A percentile compares a stretch with the other conserved stretches of the same genome.
phyloP scores from a whole-genome alignment of 768 basidiomycete genomes.

The Lactifluus pinguis region DNA sequence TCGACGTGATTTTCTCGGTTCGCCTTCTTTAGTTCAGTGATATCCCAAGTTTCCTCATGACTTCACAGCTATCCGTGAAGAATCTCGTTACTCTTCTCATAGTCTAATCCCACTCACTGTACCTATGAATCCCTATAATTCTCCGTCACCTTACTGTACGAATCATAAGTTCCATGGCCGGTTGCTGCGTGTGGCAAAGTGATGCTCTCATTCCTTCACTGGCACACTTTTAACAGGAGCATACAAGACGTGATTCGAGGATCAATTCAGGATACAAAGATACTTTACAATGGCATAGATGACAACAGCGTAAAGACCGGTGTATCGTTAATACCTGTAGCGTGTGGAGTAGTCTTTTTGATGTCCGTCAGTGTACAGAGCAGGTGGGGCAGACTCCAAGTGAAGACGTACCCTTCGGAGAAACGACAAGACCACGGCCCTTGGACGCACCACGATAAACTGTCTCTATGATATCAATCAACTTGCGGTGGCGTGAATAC shows the following conservation, averaged over 20 bases:
- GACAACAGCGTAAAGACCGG: not conserved
- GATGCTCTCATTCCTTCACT: not conserved
- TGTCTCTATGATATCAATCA: constrained; percentile 97
- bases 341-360: constrained; percentile 69
- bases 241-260: not conserved
- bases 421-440: constrained; percentile 94
- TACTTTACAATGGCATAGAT: not conserved
- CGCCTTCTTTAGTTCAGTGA: no score
- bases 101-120: not conserved
- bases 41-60: not conserved
- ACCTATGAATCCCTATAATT: not conserved
- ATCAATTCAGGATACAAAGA: not conserved
- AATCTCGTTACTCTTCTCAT: not conserved
- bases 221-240: not conserved
- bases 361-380: not conserved
- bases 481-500: constrained; percentile 32
- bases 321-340: constrained; percentile 50
- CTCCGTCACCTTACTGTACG: not conserved
- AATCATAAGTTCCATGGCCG: not conserved
- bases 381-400: not conserved
- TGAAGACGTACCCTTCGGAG: constrained; percentile 69
- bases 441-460: constrained; percentile 97
- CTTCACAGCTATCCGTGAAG: not conserved
- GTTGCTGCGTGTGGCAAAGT: not conserved
- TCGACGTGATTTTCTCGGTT: not conserved